Base-by-base conservation (phyloP, 768 basidiomycete genomes). In the Rhodotorula diobovata region DNA sequence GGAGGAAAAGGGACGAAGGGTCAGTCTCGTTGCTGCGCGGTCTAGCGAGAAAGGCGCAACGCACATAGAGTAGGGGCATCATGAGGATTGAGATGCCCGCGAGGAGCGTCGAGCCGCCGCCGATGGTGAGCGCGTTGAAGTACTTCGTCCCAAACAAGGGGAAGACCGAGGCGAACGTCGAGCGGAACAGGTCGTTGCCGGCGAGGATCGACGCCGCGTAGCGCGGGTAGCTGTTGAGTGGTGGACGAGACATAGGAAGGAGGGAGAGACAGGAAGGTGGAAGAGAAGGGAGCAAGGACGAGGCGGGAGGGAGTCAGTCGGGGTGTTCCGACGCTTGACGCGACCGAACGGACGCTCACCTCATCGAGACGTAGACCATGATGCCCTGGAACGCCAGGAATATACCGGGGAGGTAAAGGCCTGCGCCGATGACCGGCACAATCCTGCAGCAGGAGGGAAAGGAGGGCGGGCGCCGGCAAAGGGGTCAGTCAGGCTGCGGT, bases 161-260 rank as follows among this genome's bases (percentile, higher is more conserved):
- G 62, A 68, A 67, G 11, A 61, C 55, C 2, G 63, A 73, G 37
- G 78, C 80, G 54, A 81, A 66, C 25, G 75, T 65, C 20, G 78
- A 78, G 30, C 82, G 67, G 64, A 82, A 76, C 50, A 82, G 75
- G 60, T 78, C 79, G 71, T 81, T 81, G 5, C 76, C 76, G 4
- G 81, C 82, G 7, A 82, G 71, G 15, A 80, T 76, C 2, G 76
- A 77, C 0, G 81, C 82, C 7, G 80, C 80, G 65, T 81, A 79
- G 32, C 75, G 54, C 15, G 74, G 75, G 74, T 80, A 81, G 39
- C 67, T 63, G 62, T n/a, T n/a, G n/a, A n/a, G n/a, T n/a, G n/a
- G n/a, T n/a, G n/a, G n/a, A n/a, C n/a, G n/a, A n/a, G n/a, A n/a
- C n/a, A n/a, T n/a, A n/a, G n/a, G n/a, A n/a, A n/a, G n/a, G n/a